Percentiles rank a stretch among this genome's conserved stretches.
These are phyloP conservation scores for Coriolopsis trogii DNA, from an alignment of 1,284 basidiomycete species.

Conservation along the genomic window DNA sequence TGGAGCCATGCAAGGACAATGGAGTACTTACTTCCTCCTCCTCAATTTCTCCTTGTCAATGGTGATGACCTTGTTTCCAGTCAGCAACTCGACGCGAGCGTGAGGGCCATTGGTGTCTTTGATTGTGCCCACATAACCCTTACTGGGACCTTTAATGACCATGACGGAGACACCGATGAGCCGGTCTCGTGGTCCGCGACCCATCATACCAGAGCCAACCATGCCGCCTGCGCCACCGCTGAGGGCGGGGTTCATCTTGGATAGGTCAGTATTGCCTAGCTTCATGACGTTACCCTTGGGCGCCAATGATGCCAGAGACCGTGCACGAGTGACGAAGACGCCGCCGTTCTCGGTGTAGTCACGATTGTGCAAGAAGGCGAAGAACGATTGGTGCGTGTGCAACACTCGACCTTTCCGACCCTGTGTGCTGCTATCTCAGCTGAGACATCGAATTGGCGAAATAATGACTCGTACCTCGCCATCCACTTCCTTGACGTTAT, in stretches of 20 bases:
- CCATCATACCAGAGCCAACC: conserved; percentile 78
- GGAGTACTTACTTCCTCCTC: conserved; percentile 70
- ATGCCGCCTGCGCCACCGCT: conserved; percentile 67
- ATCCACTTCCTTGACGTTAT: conserved; percentile 93
- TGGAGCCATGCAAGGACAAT: neutral
- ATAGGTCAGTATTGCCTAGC: conserved; percentile 73
- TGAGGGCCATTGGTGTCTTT: conserved; percentile 92
- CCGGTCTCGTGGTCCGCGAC: conserved; percentile 77
- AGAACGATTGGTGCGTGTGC: conserved; percentile 95
- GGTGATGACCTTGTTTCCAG: conserved; percentile 89
- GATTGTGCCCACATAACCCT: conserved; percentile 91
- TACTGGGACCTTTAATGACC: conserved; percentile 87
- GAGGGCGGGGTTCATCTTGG: conserved; percentile 94
- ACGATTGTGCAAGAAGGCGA: conserved; percentile 93
- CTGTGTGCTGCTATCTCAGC: conserved; percentile 37
- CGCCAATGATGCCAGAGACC: conserved; percentile 80
- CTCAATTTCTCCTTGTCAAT: conserved; percentile 83
- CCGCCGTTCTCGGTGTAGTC: conserved; percentile 92
- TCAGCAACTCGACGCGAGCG: conserved; percentile 90
- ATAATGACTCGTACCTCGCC: conserved; percentile 71
- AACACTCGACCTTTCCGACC: conserved; percentile 91
- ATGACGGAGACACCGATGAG: conserved; percentile 83
- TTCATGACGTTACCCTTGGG: conserved; percentile 79
- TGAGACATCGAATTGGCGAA: neutral
- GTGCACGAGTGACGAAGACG: conserved; percentile 88